These are phyloP conservation scores for Amanita pseudoporphyria DNA, from an alignment of 768 basidiomycete species.

Conservation along the genomic window DNA sequence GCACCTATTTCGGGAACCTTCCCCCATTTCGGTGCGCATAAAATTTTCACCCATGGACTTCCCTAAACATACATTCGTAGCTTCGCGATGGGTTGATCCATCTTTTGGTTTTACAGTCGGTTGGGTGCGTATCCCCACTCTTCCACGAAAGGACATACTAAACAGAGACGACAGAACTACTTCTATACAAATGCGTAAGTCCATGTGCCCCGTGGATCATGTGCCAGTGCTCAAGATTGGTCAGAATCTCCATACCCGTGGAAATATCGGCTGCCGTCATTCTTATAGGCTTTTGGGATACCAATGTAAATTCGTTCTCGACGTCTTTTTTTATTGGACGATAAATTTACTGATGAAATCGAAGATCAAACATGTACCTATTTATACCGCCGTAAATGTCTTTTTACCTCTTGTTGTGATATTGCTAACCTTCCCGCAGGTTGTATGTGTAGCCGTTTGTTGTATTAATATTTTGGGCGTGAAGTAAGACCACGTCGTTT, in stretches of 20 bases:
- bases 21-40: constrained; percentile 50
- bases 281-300: constrained; percentile 66
- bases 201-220: background rate
- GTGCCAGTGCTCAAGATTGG: background rate
- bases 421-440: constrained; percentile 10
- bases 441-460: constrained; percentile 48
- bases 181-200: constrained; percentile 31
- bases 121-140: constrained; percentile 27
- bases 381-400: constrained; percentile 42
- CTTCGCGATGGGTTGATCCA: constrained; percentile 48
- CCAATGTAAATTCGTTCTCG: constrained; percentile 28
- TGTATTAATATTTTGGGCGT: constrained; percentile 64
- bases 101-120: constrained; percentile 50
- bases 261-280: constrained; percentile 68
- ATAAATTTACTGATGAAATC: background rate
- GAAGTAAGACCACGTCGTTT: constrained; percentile 24
- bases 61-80: constrained; percentile 15
- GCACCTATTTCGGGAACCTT: constrained; percentile 75
- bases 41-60: background rate
- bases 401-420: background rate
- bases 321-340: background rate
- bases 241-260: constrained; percentile 56
- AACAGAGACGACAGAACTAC: constrained; percentile 23
- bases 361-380: constrained; percentile 38
- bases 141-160: background rate